These are phyloP conservation scores for Alloteropsis semialata DNA, from an alignment of 176 grass and related monocot genomes.

Conservation along the genomic window DNA sequence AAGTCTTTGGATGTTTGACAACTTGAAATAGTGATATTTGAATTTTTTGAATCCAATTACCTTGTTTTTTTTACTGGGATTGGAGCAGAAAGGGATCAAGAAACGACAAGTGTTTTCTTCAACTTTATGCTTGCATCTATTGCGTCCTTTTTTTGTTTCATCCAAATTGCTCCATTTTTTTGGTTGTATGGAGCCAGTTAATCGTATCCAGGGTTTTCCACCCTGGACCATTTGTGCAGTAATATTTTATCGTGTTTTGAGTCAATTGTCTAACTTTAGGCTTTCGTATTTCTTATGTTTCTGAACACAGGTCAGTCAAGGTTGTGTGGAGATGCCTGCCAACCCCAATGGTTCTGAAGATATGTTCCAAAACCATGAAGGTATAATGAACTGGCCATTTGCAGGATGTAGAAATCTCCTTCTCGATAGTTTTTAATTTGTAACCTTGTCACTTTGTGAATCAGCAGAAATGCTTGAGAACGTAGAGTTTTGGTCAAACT, in stretches of 20 bases:
- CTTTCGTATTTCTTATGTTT: neutral
- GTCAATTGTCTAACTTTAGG: neutral
- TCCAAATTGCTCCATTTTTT: neutral
- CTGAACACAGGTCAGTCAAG: slow-evolving; percentile 40
- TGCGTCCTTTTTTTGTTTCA: neutral
- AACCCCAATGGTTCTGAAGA: slow-evolving; percentile 17
- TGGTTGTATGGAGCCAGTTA: neutral
- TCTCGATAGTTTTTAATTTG: neutral
- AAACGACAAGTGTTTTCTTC: neutral
- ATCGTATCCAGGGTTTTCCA: neutral
- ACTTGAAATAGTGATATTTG: neutral
- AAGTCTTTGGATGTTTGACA: slow-evolving; percentile 8
- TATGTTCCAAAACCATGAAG: slow-evolving; percentile 40
- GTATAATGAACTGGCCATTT: slow-evolving; percentile 27
- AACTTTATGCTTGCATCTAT: neutral
- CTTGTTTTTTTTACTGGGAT: neutral
- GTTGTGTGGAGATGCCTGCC: slow-evolving; percentile 21
- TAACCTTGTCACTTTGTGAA: slow-evolving; percentile 9
- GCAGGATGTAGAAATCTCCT: neutral
- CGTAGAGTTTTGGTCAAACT: slow-evolving; percentile 32
- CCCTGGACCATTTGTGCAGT: neutral
- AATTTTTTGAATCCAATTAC: neutral
- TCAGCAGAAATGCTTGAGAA: slow-evolving; percentile 23
- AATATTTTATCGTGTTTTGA: neutral
- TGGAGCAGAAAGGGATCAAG: neutral